Evolutionary conservation across 495 filamentous ascomycete genomes (phyloP), one percentile per base, ranked within the genome.

Genomic region (Apiosordaria backusii): DNA sequence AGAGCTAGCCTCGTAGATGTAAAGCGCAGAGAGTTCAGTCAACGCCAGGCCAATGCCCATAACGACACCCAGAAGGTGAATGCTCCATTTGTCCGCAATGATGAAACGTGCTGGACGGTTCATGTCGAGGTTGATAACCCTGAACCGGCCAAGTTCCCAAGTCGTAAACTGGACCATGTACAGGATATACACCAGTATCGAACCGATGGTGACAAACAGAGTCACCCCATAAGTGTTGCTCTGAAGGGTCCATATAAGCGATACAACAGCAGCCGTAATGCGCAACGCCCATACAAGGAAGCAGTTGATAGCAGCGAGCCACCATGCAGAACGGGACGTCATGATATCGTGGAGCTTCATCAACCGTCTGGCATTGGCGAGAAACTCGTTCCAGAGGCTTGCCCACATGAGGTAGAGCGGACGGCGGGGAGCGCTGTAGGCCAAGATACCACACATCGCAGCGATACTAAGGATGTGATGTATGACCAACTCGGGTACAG

Each of bases 401-500:
- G 60, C 67, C 67, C 70, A 72, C 50, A 68, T 50, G 18, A 72
- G 57, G 40, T 72, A 72, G 40, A 72, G 53, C 60, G 67, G 70
- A 16, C 70, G 70, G 2, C 70, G 67, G 3, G 70, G 70, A 13
- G 69, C 22, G 60, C 65, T 67, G 63, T 62, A 69, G 25, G 27
- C 22, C 24, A 72, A 61, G 7, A 72, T 60, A n/a, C 40, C 50
- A 4, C 68, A 60, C 64, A 70, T 70, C 50, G 62, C 65, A 13
- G 50, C 67, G 57, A 72, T 66, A 67, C 65, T 67, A 19, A 72
- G 64, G 35, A 72, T 35, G 50, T 72, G 70, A 57, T 72, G 70
- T n/a, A 72, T 68, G 22, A 72, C 29, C 7, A 72, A 67, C 65
- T 72, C 70, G 10, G 70, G 67, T 21, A 69, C 54, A 19, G 67